These are phyloP conservation scores for Letharia columbiana DNA, from an alignment of 495 filamentous ascomycete species.

Conservation along the genomic window DNA sequence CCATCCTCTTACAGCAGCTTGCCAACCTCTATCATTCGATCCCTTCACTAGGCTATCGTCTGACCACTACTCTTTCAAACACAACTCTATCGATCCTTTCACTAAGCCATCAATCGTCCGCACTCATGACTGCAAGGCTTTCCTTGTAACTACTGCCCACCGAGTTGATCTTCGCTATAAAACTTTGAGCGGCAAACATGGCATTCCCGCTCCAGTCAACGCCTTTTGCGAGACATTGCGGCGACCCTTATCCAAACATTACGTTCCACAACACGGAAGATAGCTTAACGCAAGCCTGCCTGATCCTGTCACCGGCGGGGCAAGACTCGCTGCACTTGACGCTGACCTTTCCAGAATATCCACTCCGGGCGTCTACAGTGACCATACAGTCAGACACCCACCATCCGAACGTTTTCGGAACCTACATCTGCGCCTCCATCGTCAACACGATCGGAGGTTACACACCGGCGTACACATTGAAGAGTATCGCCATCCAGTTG, in stretches of 20 bases:
- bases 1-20: no score
- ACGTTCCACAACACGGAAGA: not conserved
- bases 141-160: no score
- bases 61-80: no score
- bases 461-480: slow-evolving; percentile 44
- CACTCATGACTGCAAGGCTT: no score
- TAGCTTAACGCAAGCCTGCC: not conserved
- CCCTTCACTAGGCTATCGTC: no score
- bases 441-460: slow-evolving; percentile 35
- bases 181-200: not conserved
- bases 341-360: slow-evolving; percentile 42
- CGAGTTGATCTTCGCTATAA: no score
- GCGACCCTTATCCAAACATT: slow-evolving; percentile 14
- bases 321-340: slow-evolving; percentile 33
- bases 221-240: slow-evolving; percentile 23
- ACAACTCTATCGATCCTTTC: no score
- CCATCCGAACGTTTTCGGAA: slow-evolving; percentile 45
- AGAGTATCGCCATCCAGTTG: slow-evolving; percentile 44
- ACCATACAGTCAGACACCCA: slow-evolving; percentile 42
- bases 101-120: no score
- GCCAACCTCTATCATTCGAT: no score
- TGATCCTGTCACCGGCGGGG: slow-evolving; percentile 12
- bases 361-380: slow-evolving; percentile 35
- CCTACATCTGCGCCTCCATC: slow-evolving; percentile 44
- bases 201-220: slow-evolving; percentile 17